Percentiles rank a stretch among this genome's conserved stretches.
Conservation (phyloP, 805 yeast species). For the Candida adriatica region DNA sequence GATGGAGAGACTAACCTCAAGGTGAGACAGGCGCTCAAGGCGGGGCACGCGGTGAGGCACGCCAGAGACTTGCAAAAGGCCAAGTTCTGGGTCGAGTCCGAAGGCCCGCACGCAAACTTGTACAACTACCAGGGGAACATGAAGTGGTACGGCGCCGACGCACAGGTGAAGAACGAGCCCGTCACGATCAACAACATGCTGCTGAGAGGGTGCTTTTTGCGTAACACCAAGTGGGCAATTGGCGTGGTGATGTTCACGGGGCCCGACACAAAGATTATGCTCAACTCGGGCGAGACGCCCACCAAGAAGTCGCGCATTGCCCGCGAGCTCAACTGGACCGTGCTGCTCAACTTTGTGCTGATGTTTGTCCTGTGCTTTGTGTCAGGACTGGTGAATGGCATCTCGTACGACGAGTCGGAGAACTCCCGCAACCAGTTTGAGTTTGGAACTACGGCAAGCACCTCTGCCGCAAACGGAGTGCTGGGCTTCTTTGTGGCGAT, state of each 20-base stretch:
- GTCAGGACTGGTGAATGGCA: slow-evolving; percentile 66
- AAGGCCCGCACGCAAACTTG: slow-evolving; percentile 76
- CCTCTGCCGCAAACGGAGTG: slow-evolving; percentile 62
- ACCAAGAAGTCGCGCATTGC: slow-evolving; percentile 70
- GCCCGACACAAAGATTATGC: slow-evolving; percentile 72
- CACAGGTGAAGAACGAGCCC: slow-evolving; percentile 46
- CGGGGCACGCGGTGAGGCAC: slow-evolving; percentile 43
- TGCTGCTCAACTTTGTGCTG: slow-evolving; percentile 55
- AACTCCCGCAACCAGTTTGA: slow-evolving; percentile 62
- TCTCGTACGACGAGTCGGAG: slow-evolving; percentile 40
- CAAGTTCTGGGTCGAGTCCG: slow-evolving; percentile 68
- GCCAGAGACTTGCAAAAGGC: slow-evolving; percentile 42
- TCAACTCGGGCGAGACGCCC: slow-evolving; percentile 75
- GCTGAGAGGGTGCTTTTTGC: slow-evolving; percentile 67
- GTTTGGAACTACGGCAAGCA: slow-evolving; percentile 60
- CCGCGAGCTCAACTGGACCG: slow-evolving; percentile 64
- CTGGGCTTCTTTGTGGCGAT: slow-evolving; percentile 70
- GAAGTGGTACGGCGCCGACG: slow-evolving; percentile 38
- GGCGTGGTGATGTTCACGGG: slow-evolving; percentile 77
- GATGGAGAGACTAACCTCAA: slow-evolving; percentile 80
- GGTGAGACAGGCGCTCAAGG: slow-evolving; percentile 66
- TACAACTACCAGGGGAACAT: slow-evolving; percentile 72
- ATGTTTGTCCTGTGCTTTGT: slow-evolving; percentile 62
- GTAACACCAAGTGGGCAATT: slow-evolving; percentile 80
- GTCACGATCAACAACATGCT: slow-evolving; percentile 62